Percentiles rank a stretch among this genome's conserved stretches.
Evolutionary conservation across 1,139 yeast species (phyloP).

Genomic region (Saccharomyces hybrid): DNA sequence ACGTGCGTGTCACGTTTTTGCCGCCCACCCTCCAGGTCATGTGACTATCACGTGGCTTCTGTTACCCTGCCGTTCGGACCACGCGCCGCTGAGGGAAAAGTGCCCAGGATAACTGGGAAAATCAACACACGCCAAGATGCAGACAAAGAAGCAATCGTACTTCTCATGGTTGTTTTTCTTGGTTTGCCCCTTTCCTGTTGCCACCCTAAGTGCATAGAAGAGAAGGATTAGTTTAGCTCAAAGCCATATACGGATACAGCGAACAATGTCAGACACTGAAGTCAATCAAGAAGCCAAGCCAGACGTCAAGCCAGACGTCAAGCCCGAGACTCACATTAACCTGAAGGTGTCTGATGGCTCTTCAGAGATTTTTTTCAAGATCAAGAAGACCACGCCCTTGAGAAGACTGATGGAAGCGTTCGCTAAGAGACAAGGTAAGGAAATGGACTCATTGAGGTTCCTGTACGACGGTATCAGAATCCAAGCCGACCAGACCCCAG

Average conservation of each 20-base stretch:
- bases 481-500: slow-evolving; percentile 88
- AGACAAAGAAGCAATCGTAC: background rate
- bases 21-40: background rate
- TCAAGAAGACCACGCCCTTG: slow-evolving; percentile 86
- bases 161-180: background rate
- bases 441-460: slow-evolving; percentile 74
- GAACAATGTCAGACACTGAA: slow-evolving; percentile 27
- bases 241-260: background rate
- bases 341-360: slow-evolving; percentile 89
- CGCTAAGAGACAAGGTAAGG: slow-evolving; percentile 95
- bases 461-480: slow-evolving; percentile 91
- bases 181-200: background rate
- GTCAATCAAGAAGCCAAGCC: slow-evolving; percentile 22
- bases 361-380: slow-evolving; percentile 92
- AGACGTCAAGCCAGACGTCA: slow-evolving; percentile 38
- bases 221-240: background rate
- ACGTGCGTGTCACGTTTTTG: background rate
- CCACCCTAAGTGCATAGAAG: background rate
- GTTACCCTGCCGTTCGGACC: too few relatives aligned
- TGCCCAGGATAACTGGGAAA: too few relatives aligned
- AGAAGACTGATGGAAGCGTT: slow-evolving; percentile 96
- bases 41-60: background rate
- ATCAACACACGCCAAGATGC: background rate
- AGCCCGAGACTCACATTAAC: slow-evolving; percentile 72
- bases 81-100: too few relatives aligned